phyloP scores from a whole-genome alignment of 495 filamentous ascomycete species.

The Patellaria atrata region DNA sequence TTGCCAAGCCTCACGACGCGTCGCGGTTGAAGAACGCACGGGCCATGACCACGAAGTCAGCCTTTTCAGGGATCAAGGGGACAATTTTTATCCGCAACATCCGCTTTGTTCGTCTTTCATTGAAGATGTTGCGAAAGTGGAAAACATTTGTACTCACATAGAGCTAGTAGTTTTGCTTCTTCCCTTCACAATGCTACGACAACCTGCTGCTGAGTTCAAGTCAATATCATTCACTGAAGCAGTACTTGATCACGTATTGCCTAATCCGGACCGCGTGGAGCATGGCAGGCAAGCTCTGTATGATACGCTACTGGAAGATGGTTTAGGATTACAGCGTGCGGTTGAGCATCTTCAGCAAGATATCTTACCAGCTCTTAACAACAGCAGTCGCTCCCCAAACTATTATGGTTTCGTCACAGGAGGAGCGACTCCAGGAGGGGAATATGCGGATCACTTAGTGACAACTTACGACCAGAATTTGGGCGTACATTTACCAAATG shows the following conservation, averaged over 20 bases:
- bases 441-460: constrained; percentile 72
- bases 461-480: constrained; percentile 70
- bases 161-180: too few relatives aligned
- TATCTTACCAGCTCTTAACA: constrained; percentile 53
- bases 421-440: constrained; percentile 62
- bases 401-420: constrained; percentile 91
- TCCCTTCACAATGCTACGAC: too few relatives aligned
- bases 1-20: too few relatives aligned
- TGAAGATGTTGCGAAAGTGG: too few relatives aligned
- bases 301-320: constrained; percentile 27
- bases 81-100: too few relatives aligned
- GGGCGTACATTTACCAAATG: constrained; percentile 64
- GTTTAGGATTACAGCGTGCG: constrained; percentile 32
- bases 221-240: too few relatives aligned
- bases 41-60: too few relatives aligned
- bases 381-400: constrained; percentile 41
- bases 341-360: constrained; percentile 40
- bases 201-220: too few relatives aligned
- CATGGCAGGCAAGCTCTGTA: constrained; percentile 16
- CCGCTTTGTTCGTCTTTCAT: too few relatives aligned
- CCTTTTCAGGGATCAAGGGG: too few relatives aligned
- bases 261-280: constrained; percentile 9
- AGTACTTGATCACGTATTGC: constrained; percentile 10
- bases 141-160: too few relatives aligned
- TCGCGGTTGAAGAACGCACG: too few relatives aligned